phyloP scores from a whole-genome alignment of 1,284 basidiomycete species.

The Irpex rosettiformis region DNA sequence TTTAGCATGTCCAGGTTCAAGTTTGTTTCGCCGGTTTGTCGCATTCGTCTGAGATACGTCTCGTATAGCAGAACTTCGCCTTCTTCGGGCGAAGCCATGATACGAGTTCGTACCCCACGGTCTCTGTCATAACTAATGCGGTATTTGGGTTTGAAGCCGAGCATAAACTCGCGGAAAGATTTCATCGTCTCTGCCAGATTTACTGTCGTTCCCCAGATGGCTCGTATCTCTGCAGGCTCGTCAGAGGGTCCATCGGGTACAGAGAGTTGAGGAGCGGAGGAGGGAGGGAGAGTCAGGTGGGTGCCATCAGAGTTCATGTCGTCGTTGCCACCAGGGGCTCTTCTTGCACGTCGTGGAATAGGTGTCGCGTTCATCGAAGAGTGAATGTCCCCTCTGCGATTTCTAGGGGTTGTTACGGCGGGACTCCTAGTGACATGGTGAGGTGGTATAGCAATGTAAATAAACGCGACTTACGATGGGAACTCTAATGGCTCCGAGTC shows the following conservation, averaged over 20 bases:
- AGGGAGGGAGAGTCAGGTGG: slow-evolving; percentile 56
- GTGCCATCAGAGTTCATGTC: slow-evolving; percentile 56
- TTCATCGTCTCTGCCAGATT: slow-evolving; percentile 90
- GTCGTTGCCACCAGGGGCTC: slow-evolving; percentile 31
- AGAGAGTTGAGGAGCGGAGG: slow-evolving; percentile 60
- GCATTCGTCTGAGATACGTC: slow-evolving; percentile 81
- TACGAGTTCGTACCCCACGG: slow-evolving; percentile 51
- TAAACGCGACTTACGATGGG: slow-evolving; percentile 44
- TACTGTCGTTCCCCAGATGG: slow-evolving; percentile 97
- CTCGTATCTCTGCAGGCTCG: slow-evolving; percentile 79
- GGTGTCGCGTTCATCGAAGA: slow-evolving; percentile 70
- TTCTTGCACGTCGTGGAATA: slow-evolving; percentile 30
- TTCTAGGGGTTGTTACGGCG: slow-evolving; percentile 52
- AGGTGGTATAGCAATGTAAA: slow-evolving; percentile 8
- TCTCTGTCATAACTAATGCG: slow-evolving; percentile 72
- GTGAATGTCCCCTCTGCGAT: slow-evolving; percentile 81
- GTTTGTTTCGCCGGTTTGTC: slow-evolving; percentile 87
- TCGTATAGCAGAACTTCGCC: slow-evolving; percentile 78
- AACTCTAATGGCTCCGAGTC: slow-evolving; percentile 65
- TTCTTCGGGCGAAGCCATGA: slow-evolving; percentile 59
- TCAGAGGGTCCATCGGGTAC: slow-evolving; percentile 53
- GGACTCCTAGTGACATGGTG: slow-evolving; percentile 25
- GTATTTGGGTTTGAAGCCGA: slow-evolving; percentile 94
- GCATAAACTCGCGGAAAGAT: slow-evolving; percentile 84
- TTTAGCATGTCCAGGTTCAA: slow-evolving; percentile 91